These are phyloP conservation scores for Rhizophagus clarus DNA, from an alignment of 192 early-diverging fungal species.

Conservation along the genomic window DNA sequence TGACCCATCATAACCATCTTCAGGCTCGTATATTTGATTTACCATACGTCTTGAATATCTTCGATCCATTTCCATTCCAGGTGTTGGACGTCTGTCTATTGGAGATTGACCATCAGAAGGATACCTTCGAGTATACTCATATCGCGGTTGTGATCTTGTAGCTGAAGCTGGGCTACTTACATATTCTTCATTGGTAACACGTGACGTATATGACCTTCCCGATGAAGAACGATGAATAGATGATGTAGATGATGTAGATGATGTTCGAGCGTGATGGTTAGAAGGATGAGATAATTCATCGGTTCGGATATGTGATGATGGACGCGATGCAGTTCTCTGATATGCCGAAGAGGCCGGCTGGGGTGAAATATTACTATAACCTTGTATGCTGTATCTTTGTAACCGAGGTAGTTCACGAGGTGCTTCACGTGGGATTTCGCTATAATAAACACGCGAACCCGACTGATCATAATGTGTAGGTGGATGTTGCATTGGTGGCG, in stretches of 20 bases:
- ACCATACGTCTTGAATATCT: background rate
- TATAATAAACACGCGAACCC: background rate
- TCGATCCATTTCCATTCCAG: background rate
- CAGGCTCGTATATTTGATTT: background rate
- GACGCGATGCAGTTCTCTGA: slow-evolving; percentile 11
- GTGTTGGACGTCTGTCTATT: background rate
- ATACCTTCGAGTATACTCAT: background rate
- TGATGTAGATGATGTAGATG: background rate
- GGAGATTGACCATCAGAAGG: background rate
- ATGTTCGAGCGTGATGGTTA: background rate
- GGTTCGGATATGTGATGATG: background rate
- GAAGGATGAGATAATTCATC: background rate
- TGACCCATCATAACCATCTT: background rate
- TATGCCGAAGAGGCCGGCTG: background rate
- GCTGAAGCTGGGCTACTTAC: background rate
- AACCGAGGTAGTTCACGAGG: slow-evolving; percentile 1
- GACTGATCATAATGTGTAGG: background rate
- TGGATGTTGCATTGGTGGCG: slow-evolving; percentile 2
- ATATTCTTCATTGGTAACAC: background rate
- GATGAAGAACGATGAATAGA: slow-evolving; percentile 13
- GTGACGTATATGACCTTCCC: background rate
- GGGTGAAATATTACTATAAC: background rate
- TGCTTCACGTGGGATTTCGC: background rate
- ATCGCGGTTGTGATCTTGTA: background rate
- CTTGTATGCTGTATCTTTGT: slow-evolving; percentile 6